Evolutionary conservation across 495 filamentous ascomycete genomes (phyloP), one percentile per base, ranked within the genome.

Genomic region (Penicillium canariense): DNA sequence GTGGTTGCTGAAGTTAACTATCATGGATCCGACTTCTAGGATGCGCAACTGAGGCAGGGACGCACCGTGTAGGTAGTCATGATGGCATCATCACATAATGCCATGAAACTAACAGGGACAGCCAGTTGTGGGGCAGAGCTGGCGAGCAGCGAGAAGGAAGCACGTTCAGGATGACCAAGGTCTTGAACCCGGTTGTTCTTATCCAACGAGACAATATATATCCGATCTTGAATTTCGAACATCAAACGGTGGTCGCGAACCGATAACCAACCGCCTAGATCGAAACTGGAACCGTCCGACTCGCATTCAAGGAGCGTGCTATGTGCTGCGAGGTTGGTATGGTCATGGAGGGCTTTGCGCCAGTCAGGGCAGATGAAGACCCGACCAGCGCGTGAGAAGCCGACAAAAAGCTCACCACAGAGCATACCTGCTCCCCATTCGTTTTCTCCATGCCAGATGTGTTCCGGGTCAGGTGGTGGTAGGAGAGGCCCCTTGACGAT

Each of bases 361-460:
- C 69, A 75, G 43, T 69, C 50, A 1, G 68, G 68, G 54, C 72
- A 73, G 4, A 75, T 58, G 32, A 75, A 73, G 7, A 73, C 67
- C 18, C 69, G 64, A 12, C 72, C 72, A 5, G 66, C 66, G 9
- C 72, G 70, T 15, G 70, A 73, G 39, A 73, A 66, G 6, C 72
- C 72, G 0, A 70, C 70, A 27, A 75, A 75, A 10, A 75, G 60
- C 26, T 69, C 55, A 5, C 69, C 67, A 22, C 68, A 25, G 14
- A 69, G 20, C 70, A 73, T 75, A 5, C 72, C 72, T 2, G 72
- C 66, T 36, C 72, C 72, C 72, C 72, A 75, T 57, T 75, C 70
- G 22, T 75, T 62, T 4, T 69, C 65, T 6, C 55, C 53, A 20
- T 72, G 39, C 36, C 63, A 57, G 6, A 69, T 61, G 47, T 70